Percentiles rank a stretch among this genome's conserved stretches.
Conservation (phyloP, 495 filamentous ascomycete species). For the Penicillium crystallinum region DNA sequence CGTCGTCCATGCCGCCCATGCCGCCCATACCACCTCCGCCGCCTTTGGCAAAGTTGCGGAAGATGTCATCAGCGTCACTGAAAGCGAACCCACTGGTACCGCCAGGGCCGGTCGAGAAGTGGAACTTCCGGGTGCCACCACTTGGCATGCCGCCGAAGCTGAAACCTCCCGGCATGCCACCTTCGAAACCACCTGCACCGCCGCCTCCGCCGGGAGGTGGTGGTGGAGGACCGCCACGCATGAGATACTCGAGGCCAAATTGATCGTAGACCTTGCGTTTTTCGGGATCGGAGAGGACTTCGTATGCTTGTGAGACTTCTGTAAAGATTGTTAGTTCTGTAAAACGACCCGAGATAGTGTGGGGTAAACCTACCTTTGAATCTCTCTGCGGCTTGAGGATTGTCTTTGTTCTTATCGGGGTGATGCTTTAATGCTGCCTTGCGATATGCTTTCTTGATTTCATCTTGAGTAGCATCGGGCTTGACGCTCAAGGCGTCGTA, state of each 20-base stretch:
- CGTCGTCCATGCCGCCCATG: slow-evolving; percentile 45
- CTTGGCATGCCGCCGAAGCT: slow-evolving; percentile 52
- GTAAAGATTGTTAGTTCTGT: slow-evolving; percentile 11
- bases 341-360: not conserved
- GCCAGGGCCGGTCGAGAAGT: slow-evolving; percentile 61
- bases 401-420: slow-evolving; percentile 96
- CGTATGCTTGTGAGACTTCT: slow-evolving; percentile 93
- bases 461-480: slow-evolving; percentile 76
- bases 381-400: slow-evolving; percentile 74
- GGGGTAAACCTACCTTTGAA: slow-evolving; percentile 61
- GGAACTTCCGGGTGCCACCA: slow-evolving; percentile 62
- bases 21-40: slow-evolving; percentile 39
- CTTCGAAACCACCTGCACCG: slow-evolving; percentile 46
- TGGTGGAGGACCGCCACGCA: slow-evolving; percentile 76
- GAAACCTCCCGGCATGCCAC: slow-evolving; percentile 54
- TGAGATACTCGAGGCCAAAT: slow-evolving; percentile 86
- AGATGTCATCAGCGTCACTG: slow-evolving; percentile 77
- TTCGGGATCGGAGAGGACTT: slow-evolving; percentile 94
- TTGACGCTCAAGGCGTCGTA: slow-evolving; percentile 75
- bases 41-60: slow-evolving; percentile 66
- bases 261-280: slow-evolving; percentile 96
- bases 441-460: slow-evolving; percentile 97
- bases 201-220: slow-evolving; percentile 47
- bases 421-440: slow-evolving; percentile 90
- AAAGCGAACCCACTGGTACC: slow-evolving; percentile 64